Evolutionary conservation across 2,329 filamentous ascomycete genomes (phyloP), one percentile per base, ranked within the genome.

Genomic region (Microdochium nivale): DNA sequence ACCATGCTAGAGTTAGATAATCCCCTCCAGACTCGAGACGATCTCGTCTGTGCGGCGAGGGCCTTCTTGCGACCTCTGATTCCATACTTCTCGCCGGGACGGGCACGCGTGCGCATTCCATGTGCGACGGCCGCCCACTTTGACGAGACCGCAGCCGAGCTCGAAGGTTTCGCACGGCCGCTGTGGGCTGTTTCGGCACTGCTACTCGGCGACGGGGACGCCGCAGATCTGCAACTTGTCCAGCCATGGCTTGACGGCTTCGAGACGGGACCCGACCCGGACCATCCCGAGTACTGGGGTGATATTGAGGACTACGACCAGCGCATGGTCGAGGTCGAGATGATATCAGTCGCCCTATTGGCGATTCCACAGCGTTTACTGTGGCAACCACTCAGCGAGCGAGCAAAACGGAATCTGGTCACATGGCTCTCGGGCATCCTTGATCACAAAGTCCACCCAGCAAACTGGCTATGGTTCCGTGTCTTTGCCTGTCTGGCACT

Each of bases 311-410:
- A 75, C 4, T 65, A 65, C 21, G 75, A 79, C 49, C 77, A 80
- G 55, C 61, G 75, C 2, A 80, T 79, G 76, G 77, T 79, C 0
- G 77, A 80, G 55, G 70, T 74, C 43, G 76, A 79, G 56, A 73
- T 74, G 24, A 67, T 79, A 2, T 69, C 74, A 0, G 76, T 73
- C 56, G 73, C 74, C 0, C 61, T 80, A 1, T 62, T 79, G 1
- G 60, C 65, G 2, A 70, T 73, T 0, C 74, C 76, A 1, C 58
- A 65, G 3, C 57, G 62, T 2, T 70, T 75, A 62, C 62, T 5
- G 54, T 62, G 10, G 55, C 59, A 0, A 56, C 72, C 4, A 60
- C 52, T 1, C 49, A 58, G 0, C 19, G 51, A 3, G 60, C 63
- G 2, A 70, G 68, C 27, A 5, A 5, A 30, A 27, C 16, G 30